These are phyloP conservation scores for Coemansia sp. DNA, from an alignment of 192 early-diverging fungal species.

Conservation along the genomic window DNA sequence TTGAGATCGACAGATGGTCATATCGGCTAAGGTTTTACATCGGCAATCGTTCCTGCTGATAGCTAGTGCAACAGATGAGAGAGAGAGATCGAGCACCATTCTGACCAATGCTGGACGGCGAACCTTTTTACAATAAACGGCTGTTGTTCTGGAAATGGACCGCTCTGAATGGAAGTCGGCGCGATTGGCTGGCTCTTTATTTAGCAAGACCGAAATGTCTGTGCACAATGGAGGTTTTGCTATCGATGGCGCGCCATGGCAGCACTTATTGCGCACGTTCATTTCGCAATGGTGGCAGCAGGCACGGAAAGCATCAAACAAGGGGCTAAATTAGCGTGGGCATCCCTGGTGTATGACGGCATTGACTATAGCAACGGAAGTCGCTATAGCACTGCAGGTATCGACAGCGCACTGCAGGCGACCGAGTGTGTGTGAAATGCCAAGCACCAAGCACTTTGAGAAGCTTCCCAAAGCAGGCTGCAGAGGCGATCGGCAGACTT, in stretches of 20 bases:
- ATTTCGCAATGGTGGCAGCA: neutral
- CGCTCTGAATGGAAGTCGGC: neutral
- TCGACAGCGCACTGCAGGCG: neutral
- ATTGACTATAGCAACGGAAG: neutral
- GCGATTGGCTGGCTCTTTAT: neutral
- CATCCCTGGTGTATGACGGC: neutral
- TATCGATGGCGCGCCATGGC: constrained; percentile 1
- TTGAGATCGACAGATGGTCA: neutral
- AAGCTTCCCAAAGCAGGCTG: constrained; percentile 2
- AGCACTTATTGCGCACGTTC: neutral
- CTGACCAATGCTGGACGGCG: neutral
- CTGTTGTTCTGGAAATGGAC: neutral
- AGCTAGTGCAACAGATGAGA: neutral
- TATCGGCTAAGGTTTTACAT: neutral
- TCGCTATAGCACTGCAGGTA: neutral
- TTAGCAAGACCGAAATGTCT: neutral
- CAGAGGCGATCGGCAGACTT: constrained; percentile 4
- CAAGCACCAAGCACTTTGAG: neutral
- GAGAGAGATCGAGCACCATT: neutral
- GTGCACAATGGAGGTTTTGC: neutral
- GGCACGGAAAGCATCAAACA: neutral
- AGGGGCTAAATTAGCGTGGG: neutral
- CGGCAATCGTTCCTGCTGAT: neutral
- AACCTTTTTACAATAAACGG: neutral
- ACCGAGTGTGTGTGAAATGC: neutral